These are phyloP conservation scores for Lumnitzera racemosa DNA, from an alignment of 345 rosid species.

Conservation along the genomic window DNA sequence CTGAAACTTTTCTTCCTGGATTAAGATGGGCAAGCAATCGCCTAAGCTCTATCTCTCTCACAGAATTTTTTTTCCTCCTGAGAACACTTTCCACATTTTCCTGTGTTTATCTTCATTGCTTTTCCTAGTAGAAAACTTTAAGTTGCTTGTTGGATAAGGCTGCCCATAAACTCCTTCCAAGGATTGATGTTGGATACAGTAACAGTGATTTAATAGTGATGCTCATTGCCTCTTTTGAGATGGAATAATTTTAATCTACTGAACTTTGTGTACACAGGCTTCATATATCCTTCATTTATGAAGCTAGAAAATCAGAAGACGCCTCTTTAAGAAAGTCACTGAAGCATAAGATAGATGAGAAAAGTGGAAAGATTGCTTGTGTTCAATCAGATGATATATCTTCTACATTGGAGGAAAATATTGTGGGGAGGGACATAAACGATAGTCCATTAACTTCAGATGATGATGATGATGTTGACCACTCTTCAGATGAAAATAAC, in stretches of 20 bases:
- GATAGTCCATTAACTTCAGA: slow-evolving; percentile 63
- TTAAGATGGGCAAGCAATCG: too few relatives aligned
- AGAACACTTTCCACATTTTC: too few relatives aligned
- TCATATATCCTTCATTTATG: slow-evolving; percentile 7
- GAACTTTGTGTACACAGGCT: slow-evolving; percentile 1
- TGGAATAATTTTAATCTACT: background rate
- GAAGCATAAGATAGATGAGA: slow-evolving; percentile 23
- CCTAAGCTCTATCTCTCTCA: too few relatives aligned
- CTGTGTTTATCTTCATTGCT: too few relatives aligned
- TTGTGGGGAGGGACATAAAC: slow-evolving; percentile 56
- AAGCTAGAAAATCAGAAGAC: slow-evolving; percentile 9
- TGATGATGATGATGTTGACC: slow-evolving; percentile 45
- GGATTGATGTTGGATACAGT: too few relatives aligned
- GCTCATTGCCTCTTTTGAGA: background rate
- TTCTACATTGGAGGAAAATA: slow-evolving; percentile 40
- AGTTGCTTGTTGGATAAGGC: too few relatives aligned
- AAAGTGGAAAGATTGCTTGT: slow-evolving; percentile 28
- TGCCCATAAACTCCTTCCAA: too few relatives aligned
- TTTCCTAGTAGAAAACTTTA: too few relatives aligned
- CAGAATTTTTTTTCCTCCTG: too few relatives aligned
- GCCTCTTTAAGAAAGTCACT: background rate
- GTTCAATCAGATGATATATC: slow-evolving; percentile 48
- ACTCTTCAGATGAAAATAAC: slow-evolving; percentile 19
- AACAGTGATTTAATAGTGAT: too few relatives aligned
- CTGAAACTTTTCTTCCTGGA: too few relatives aligned